These are phyloP conservation scores for Cadophora sp. DNA, from an alignment of 2,329 filamentous ascomycete genomes.

Conservation along the genomic window DNA sequence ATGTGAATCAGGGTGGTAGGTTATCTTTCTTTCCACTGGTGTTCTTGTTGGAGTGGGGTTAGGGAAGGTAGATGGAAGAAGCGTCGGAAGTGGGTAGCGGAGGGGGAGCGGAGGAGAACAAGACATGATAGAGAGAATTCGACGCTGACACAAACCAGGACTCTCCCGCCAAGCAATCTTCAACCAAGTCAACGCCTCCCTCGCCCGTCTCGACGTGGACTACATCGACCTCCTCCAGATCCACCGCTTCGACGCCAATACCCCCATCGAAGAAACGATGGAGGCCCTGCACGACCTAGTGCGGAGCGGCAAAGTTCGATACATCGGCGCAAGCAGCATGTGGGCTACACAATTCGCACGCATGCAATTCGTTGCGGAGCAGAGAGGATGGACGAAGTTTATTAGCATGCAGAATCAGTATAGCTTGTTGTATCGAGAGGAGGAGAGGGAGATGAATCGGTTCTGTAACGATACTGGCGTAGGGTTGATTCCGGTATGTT, in stretches of 20 bases:
- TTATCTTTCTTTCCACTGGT: constrained; percentile 28
- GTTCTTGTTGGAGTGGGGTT: background rate
- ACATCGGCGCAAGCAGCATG: constrained; percentile 59
- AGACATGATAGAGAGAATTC: background rate
- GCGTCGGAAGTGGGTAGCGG: background rate
- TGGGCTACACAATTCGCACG: constrained; percentile 55
- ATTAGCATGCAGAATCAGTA: constrained; percentile 64
- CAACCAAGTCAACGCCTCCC: constrained; percentile 66
- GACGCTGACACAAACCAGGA: constrained; percentile 45
- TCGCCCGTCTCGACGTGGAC: constrained; percentile 58
- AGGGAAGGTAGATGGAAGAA: background rate
- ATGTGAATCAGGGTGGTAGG: constrained; percentile 50
- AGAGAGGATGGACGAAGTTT: constrained; percentile 62
- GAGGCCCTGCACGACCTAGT: constrained; percentile 66
- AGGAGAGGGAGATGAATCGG: constrained; percentile 54
- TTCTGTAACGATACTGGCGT: constrained; percentile 53
- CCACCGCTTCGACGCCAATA: constrained; percentile 60
- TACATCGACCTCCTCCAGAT: constrained; percentile 69
- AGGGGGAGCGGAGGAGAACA: background rate
- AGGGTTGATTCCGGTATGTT: constrained; percentile 47
- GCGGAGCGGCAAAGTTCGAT: constrained; percentile 61
- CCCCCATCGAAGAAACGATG: constrained; percentile 66
- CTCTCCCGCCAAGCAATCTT: constrained; percentile 70
- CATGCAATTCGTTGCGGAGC: constrained; percentile 58
- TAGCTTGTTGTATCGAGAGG: constrained; percentile 62